phyloP scores from a whole-genome alignment of 1,139 yeast species.

The Geotrichum restrictum region DNA sequence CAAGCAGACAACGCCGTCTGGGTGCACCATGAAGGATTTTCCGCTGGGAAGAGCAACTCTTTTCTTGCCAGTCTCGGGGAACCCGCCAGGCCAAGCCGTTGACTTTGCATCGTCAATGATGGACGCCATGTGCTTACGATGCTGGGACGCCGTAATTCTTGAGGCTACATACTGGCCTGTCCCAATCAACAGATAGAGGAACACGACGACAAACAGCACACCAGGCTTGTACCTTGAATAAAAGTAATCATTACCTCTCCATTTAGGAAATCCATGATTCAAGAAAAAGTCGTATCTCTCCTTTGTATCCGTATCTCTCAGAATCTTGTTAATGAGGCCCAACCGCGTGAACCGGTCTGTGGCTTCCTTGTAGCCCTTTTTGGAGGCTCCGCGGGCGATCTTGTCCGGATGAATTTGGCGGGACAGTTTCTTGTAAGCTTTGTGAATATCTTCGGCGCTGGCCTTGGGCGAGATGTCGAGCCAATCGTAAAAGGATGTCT shows the following conservation, averaged over 20 bases:
- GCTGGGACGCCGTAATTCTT: conserved; percentile 49
- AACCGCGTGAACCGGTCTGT: conserved; percentile 65
- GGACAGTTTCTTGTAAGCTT: conserved; percentile 69
- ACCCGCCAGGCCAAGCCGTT: conserved; percentile 50
- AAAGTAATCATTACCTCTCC: conserved; percentile 47
- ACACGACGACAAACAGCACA: conserved; percentile 48
- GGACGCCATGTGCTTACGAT: conserved; percentile 52
- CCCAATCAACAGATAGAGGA: conserved; percentile 50
- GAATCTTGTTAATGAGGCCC: conserved; percentile 68
- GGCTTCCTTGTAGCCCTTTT: conserved; percentile 41
- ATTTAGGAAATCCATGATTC: conserved; percentile 80
- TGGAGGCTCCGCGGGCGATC: conserved; percentile 53
- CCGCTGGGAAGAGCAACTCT: conserved; percentile 46
- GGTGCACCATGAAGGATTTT: conserved; percentile 58
- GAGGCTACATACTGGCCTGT: conserved; percentile 59
- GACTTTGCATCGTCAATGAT: conserved; percentile 34
- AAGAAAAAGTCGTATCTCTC: conserved; percentile 83
- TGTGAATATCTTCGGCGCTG: conserved; percentile 58
- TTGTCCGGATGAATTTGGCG: conserved; percentile 82
- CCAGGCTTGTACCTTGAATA: conserved; percentile 49
- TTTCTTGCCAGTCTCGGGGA: conserved; percentile 33
- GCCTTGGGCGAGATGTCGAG: conserved; percentile 41
- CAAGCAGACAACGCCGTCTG: conserved; percentile 65
- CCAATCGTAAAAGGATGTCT: conserved; percentile 59
- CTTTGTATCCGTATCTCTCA: conserved; percentile 55